These are phyloP conservation scores for Fusarium sp. DNA, from an alignment of 2,329 filamentous ascomycete species.

Conservation along the genomic window DNA sequence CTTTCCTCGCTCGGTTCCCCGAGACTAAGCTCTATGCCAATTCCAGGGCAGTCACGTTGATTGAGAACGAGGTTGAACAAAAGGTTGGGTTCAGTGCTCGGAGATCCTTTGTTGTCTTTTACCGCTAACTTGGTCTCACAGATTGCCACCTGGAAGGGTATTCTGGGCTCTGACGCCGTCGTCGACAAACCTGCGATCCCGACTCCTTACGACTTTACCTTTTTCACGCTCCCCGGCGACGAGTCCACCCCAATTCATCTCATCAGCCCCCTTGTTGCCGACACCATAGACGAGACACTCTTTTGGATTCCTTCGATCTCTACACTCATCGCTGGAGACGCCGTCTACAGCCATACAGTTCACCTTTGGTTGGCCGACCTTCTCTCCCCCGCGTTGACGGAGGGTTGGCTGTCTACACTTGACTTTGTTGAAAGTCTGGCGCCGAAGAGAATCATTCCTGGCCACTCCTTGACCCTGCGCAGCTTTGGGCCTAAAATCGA, in stretches of 20 bases:
- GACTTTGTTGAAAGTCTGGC: no score
- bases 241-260: slow-evolving; percentile 17
- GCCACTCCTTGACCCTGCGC: no score
- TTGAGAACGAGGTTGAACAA: slow-evolving; percentile 13
- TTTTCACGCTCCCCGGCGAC: slow-evolving; percentile 25
- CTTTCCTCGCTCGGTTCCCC: slow-evolving; percentile 17
- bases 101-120: no score
- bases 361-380: slow-evolving; percentile 28
- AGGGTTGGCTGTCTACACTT: slow-evolving; percentile 8
- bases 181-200: slow-evolving; percentile 6
- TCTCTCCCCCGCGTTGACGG: slow-evolving; percentile 1
- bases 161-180: slow-evolving; percentile 6
- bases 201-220: slow-evolving; percentile 17
- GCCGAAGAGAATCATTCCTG: no score
- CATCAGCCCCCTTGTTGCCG: slow-evolving; percentile 16
- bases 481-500: no score
- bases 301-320: slow-evolving; percentile 27
- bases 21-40: slow-evolving; percentile 21
- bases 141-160: slow-evolving; percentile 1
- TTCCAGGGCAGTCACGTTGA: slow-evolving; percentile 2
- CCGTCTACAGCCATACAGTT: slow-evolving; percentile 17
- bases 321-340: slow-evolving; percentile 25
- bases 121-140: background rate
- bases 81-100: slow-evolving; percentile 24
- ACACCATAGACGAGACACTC: slow-evolving; percentile 25